Evolutionary conservation across 768 basidiomycete genomes (phyloP).

Genomic region (Tulasnella sp.): DNA sequence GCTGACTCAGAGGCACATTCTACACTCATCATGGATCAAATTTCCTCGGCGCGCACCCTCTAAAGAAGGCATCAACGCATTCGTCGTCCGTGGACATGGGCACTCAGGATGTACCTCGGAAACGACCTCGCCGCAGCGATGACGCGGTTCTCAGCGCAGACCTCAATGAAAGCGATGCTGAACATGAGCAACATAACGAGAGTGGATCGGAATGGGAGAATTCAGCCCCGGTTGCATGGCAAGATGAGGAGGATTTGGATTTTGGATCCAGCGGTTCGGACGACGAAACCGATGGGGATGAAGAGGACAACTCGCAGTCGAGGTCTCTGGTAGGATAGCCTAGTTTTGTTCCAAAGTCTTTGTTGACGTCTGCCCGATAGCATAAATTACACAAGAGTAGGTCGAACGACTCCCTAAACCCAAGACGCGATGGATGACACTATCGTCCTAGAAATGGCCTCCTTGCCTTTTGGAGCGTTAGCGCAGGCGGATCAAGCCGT

Average conservation of each 20-base stretch:
- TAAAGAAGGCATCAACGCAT: neutral
- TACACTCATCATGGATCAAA: neutral
- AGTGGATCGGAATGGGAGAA: slow-evolving; percentile 33
- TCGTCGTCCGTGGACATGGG: too few species aligned
- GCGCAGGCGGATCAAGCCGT: too few species aligned
- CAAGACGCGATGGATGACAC: neutral
- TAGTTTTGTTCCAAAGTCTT: too few species aligned
- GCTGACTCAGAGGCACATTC: too few species aligned
- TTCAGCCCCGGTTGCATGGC: slow-evolving; percentile 51
- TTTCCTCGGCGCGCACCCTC: neutral
- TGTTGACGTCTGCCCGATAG: neutral
- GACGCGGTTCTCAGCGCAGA: neutral
- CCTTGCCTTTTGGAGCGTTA: too few species aligned
- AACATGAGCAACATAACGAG: slow-evolving; percentile 18
- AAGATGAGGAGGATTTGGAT: slow-evolving; percentile 33
- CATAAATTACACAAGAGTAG: neutral
- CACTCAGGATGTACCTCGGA: too few species aligned
- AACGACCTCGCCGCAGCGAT: neutral
- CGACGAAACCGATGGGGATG: slow-evolving; percentile 14
- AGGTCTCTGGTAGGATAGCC: neutral
- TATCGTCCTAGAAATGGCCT: neutral
- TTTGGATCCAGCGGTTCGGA: slow-evolving; percentile 1
- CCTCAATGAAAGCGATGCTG: neutral
- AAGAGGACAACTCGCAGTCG: slow-evolving; percentile 9
- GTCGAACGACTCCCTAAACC: neutral